These are phyloP conservation scores for Talaromyces atroroseus DNA, from an alignment of 2,329 filamentous ascomycete species.

Conservation along the genomic window DNA sequence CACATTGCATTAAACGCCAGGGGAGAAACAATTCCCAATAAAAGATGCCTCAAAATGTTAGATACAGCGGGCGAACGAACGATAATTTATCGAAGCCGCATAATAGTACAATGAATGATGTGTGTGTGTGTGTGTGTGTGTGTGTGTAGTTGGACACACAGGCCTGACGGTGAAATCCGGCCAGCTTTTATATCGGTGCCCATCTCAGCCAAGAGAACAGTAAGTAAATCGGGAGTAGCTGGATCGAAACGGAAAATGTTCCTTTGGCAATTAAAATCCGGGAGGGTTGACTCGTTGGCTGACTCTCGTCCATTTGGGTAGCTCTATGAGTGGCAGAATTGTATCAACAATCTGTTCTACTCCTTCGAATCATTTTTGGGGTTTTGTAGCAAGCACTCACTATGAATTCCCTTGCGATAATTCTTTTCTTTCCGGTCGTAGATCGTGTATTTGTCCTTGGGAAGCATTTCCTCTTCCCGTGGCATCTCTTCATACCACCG, in stretches of 20 bases:
- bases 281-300: constrained; percentile 91
- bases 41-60: constrained; percentile 3
- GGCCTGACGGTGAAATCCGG: not conserved
- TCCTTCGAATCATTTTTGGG: not conserved
- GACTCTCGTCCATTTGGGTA: constrained; percentile 91
- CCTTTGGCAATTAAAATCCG: constrained; percentile 65
- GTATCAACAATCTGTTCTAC: not conserved
- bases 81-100: not conserved
- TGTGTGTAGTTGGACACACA: not conserved
- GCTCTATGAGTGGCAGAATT: constrained; percentile 47
- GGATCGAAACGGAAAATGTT: not conserved
- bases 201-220: not conserved
- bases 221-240: not conserved
- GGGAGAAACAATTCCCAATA: not conserved
- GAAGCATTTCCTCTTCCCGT: constrained; percentile 88
- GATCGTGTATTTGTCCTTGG: constrained; percentile 95
- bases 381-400: constrained; percentile 48
- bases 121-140: not conserved
- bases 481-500: constrained; percentile 96
- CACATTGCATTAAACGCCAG: constrained; percentile 4
- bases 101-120: constrained; percentile 5
- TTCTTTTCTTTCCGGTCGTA: constrained; percentile 94
- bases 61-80: not conserved
- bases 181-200: not conserved
- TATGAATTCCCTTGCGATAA: constrained; percentile 96